Conservation (phyloP, 345 rosid genomes). For the Citrus inodora region DNA sequence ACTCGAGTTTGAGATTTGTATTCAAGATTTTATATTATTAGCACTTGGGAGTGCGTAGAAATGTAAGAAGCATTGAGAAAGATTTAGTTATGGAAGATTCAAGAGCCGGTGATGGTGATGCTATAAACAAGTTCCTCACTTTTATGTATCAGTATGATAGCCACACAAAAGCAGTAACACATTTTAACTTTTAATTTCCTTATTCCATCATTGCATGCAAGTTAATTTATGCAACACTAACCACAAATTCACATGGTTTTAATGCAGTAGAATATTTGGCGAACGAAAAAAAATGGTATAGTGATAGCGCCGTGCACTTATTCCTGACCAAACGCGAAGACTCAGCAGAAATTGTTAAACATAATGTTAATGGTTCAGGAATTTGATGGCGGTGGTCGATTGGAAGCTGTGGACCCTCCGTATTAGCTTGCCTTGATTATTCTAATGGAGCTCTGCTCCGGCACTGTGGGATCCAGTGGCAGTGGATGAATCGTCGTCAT, state of each 20-base stretch:
- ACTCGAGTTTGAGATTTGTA: not conserved
- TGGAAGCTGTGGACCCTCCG: no score
- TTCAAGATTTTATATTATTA: not conserved
- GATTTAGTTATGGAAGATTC: not conserved
- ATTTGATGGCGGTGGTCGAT: no score
- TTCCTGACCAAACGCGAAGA: not conserved
- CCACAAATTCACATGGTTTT: not conserved
- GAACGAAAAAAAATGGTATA: no score
- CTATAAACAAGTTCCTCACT: not conserved
- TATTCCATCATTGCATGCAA: not conserved
- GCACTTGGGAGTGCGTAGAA: not conserved
- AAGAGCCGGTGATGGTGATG: not conserved
- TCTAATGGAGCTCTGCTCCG: not conserved
- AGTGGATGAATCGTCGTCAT: constrained; percentile 3
- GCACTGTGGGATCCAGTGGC: not conserved
- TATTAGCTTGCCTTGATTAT: no score
- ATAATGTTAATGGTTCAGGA: no score
- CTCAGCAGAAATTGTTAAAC: not conserved
- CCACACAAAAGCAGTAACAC: not conserved
- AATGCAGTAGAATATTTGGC: no score
- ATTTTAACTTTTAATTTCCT: not conserved
- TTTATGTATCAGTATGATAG: not conserved
- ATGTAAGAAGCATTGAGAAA: no score
- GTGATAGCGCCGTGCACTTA: no score
- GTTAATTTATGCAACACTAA: not conserved